phyloP scores from a whole-genome alignment of 805 yeast genomes.

The Pichia sporocuriosa region DNA sequence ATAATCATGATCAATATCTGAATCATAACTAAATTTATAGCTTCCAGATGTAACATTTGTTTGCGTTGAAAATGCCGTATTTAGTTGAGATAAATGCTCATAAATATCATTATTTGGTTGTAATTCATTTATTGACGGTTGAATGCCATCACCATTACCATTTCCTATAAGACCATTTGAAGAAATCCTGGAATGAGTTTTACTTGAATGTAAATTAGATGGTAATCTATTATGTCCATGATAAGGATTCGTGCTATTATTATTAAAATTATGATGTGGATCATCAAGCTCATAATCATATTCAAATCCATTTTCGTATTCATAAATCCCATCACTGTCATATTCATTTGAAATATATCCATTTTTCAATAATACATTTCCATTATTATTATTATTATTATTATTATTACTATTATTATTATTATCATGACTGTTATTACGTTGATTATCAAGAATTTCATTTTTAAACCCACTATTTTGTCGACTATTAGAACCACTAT shows the following conservation, averaged over 20 bases:
- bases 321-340: slow-evolving; percentile 11
- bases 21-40: neutral
- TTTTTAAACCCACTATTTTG: slow-evolving; percentile 1
- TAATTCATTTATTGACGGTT: neutral
- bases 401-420: neutral
- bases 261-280: neutral
- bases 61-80: slow-evolving; percentile 2
- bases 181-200: slow-evolving; percentile 4
- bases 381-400: neutral
- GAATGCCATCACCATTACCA: neutral
- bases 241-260: neutral
- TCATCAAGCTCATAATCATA: slow-evolving; percentile 15
- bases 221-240: neutral
- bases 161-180: neutral
- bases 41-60: neutral
- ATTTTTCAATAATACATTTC: neutral
- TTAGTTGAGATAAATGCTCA: no score
- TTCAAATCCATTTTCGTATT: slow-evolving; percentile 15
- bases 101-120: neutral
- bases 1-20: slow-evolving; percentile 16
- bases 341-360: slow-evolving; percentile 1
- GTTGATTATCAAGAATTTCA: neutral
- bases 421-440: neutral
- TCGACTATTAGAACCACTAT: slow-evolving; percentile 1
- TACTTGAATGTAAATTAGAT: neutral